Percentiles rank a stretch among this genome's conserved stretches.
phyloP scores from a whole-genome alignment of 306 rosid species.

The Comarum palustre region DNA sequence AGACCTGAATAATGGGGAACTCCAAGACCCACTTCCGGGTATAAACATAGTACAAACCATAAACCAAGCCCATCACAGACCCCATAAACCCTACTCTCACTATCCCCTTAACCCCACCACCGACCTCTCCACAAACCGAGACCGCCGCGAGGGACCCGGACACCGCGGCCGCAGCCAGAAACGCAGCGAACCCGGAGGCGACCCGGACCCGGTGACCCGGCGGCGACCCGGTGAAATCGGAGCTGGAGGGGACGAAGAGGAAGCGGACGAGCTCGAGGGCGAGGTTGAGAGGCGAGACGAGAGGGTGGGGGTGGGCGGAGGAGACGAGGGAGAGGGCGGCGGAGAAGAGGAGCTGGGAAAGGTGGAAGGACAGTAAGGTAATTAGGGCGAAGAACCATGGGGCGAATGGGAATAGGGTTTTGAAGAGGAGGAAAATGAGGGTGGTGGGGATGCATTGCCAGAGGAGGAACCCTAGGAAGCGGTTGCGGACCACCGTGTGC shows the following conservation, averaged over 20 bases:
- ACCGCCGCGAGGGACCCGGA: constrained; percentile 42
- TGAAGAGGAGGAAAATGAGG: constrained; percentile 48
- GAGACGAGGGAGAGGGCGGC: constrained; percentile 56
- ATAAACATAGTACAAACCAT: constrained; percentile 58
- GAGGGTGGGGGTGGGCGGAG: constrained; percentile 43
- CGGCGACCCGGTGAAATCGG: constrained; percentile 15
- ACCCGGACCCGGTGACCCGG: constrained; percentile 40
- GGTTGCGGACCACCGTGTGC: constrained; percentile 46
- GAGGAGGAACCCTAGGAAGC: constrained; percentile 64
- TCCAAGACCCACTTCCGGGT: constrained; percentile 72
- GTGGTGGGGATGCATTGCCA: constrained; percentile 93
- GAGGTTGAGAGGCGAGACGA: constrained; percentile 42
- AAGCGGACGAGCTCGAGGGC: constrained; percentile 36
- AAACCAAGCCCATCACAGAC: constrained; percentile 53
- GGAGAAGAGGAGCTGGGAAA: constrained; percentile 67
- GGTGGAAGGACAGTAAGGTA: constrained; percentile 55
- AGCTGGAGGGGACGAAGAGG: constrained; percentile 38
- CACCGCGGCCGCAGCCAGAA: constrained; percentile 33
- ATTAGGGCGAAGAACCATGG: constrained; percentile 33
- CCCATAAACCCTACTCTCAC: constrained; percentile 58
- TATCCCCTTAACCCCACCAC: constrained; percentile 36
- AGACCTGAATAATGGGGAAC: constrained; percentile 90
- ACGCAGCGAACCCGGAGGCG: constrained; percentile 42
- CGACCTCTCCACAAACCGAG: constrained; percentile 41
- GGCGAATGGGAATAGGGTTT: constrained; percentile 20